phyloP scores from a whole-genome alignment of 192 early-diverging fungal genomes.

The Piromyces sp. region DNA sequence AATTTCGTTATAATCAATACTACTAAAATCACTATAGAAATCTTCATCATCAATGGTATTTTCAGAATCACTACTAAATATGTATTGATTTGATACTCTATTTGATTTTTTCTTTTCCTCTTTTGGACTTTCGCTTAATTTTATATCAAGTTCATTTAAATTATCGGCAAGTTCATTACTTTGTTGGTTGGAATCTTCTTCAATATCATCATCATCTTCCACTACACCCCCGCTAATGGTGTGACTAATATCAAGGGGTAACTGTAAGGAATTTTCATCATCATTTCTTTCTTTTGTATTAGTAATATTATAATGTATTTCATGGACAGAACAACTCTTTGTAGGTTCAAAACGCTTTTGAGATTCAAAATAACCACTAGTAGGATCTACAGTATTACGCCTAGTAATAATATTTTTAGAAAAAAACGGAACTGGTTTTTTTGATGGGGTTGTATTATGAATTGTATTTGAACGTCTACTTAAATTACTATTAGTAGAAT shows the following conservation, averaged over 20 bases:
- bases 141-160: background rate
- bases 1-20: background rate
- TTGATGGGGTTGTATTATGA: background rate
- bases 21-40: background rate
- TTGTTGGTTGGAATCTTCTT: background rate
- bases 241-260: background rate
- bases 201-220: background rate
- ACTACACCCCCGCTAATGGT: background rate
- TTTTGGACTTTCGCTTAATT: background rate
- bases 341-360: background rate
- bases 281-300: too few species aligned
- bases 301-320: too few species aligned
- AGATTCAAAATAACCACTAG: background rate
- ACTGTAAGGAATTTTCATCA: background rate
- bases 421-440: background rate
- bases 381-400: background rate
- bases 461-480: too few species aligned
- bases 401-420: background rate
- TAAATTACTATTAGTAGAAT: background rate
- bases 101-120: background rate
- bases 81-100: background rate
- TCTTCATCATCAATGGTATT: background rate
- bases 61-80: background rate
- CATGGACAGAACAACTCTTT: background rate
- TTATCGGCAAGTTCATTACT: background rate